phyloP scores from a whole-genome alignment of 495 filamentous ascomycete species.

The Neurospora tetraspora region DNA sequence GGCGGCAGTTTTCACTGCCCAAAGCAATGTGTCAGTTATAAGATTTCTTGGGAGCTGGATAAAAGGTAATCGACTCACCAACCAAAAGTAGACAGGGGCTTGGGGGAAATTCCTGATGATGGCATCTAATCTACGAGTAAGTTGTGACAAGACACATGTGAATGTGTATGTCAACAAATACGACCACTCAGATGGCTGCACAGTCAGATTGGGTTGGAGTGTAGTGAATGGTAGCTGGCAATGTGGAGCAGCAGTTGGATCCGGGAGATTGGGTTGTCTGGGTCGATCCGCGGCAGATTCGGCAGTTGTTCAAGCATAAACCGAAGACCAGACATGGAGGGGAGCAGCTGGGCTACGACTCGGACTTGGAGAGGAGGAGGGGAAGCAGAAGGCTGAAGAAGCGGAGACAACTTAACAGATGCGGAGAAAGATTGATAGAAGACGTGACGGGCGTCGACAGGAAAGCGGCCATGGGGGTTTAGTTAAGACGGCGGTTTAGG shows the following conservation, averaged over 20 bases:
- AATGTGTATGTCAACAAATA: background rate
- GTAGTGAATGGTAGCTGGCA: background rate
- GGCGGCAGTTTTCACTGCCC: conserved; percentile 33
- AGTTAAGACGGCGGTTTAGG: background rate
- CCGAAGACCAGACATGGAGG: background rate
- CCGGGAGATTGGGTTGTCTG: background rate
- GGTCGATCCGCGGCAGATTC: background rate
- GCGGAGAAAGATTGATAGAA: background rate
- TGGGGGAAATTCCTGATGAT: conserved; percentile 1
- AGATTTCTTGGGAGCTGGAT: background rate
- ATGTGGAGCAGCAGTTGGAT: background rate
- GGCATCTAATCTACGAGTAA: background rate
- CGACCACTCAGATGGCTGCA: background rate
- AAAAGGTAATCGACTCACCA: conserved; percentile 14
- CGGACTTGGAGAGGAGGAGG: background rate
- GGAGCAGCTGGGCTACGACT: background rate
- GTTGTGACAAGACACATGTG: background rate
- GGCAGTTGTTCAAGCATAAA: background rate
- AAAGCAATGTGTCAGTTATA: background rate
- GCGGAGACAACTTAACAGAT: background rate
- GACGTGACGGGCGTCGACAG: background rate
- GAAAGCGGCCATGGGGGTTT: background rate
- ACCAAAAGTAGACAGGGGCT: conserved; percentile 14
- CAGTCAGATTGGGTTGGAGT: background rate
- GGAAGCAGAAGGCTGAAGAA: background rate